Conservation (phyloP, 345 rosid genomes). For the Cardamine occulta region DNA sequence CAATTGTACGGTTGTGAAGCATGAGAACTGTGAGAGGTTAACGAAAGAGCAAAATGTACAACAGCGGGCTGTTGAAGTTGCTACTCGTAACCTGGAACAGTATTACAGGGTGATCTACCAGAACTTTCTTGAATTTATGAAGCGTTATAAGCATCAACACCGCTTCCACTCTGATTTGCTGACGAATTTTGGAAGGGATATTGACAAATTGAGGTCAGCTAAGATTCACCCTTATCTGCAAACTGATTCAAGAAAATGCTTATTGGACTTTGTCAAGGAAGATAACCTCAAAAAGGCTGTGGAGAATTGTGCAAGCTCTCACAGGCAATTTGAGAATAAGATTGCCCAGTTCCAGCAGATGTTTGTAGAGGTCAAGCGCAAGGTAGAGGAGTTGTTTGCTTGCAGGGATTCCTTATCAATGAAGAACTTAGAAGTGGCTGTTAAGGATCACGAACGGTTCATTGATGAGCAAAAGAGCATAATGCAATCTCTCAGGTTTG, state of each 20-base stretch:
- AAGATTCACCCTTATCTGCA: constrained; percentile 82
- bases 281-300: constrained; percentile 71
- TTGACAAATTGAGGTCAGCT: constrained; percentile 74
- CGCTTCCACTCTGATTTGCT: constrained; percentile 76
- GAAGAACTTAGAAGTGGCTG: constrained; percentile 60
- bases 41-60: constrained; percentile 86
- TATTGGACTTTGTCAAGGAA: constrained; percentile 89
- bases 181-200: constrained; percentile 68
- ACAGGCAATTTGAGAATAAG: constrained; percentile 90
- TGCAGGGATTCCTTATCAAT: constrained; percentile 52
- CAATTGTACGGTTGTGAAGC: constrained; percentile 57
- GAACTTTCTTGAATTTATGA: constrained; percentile 78
- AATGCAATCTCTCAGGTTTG: constrained; percentile 96
- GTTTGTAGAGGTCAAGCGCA: constrained; percentile 72
- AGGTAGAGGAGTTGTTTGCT: constrained; percentile 75
- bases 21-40: constrained; percentile 68
- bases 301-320: constrained; percentile 72
- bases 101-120: constrained; percentile 77
- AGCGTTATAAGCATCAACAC: constrained; percentile 79
- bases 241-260: constrained; percentile 55
- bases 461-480: constrained; percentile 82
- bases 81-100: constrained; percentile 80
- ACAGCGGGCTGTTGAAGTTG: constrained; percentile 86
- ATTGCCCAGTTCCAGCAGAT: constrained; percentile 79
- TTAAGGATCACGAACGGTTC: constrained; percentile 70